Evolutionary conservation across 768 basidiomycete genomes (phyloP).

Genomic region (Rhodocollybia butyracea): DNA sequence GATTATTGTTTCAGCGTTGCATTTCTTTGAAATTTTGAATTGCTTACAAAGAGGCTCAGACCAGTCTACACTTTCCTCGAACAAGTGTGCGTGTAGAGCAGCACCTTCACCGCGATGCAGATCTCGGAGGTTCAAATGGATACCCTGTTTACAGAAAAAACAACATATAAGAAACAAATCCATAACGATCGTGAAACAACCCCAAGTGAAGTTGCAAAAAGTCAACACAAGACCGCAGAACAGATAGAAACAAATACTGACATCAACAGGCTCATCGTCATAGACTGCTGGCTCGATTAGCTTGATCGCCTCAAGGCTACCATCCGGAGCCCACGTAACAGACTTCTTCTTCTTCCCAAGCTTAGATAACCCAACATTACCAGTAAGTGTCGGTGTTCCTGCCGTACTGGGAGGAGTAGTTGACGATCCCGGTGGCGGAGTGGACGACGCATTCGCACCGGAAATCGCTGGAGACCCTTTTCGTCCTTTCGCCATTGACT

Average conservation of each 20-base stretch:
- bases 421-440: constrained; percentile 8
- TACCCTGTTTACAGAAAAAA: constrained; percentile 55
- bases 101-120: constrained; percentile 87
- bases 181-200: constrained; percentile 24
- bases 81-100: constrained; percentile 75
- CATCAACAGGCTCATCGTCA: constrained; percentile 85
- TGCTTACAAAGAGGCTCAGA: constrained; percentile 75
- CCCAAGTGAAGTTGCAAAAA: constrained; percentile 36
- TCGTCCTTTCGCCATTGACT: constrained; percentile 63
- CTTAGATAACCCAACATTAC: constrained; percentile 31
- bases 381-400: constrained; percentile 30
- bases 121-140: constrained; percentile 73
- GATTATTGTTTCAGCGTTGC: constrained; percentile 14
- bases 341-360: constrained; percentile 68
- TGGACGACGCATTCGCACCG: constrained; percentile 7
- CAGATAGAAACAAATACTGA: constrained; percentile 43
- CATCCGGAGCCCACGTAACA: constrained; percentile 77
- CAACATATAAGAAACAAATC: constrained; percentile 26
- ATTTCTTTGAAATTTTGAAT: neutral
- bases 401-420: constrained; percentile 12
- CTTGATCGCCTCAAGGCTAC: constrained; percentile 69
- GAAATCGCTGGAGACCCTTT: constrained; percentile 53
- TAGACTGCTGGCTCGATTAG: constrained; percentile 85
- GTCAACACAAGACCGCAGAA: constrained; percentile 21
- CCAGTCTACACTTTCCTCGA: constrained; percentile 89